Conservation (phyloP, 2,329 filamentous ascomycete genomes). For the Geosmithia putterillii region DNA sequence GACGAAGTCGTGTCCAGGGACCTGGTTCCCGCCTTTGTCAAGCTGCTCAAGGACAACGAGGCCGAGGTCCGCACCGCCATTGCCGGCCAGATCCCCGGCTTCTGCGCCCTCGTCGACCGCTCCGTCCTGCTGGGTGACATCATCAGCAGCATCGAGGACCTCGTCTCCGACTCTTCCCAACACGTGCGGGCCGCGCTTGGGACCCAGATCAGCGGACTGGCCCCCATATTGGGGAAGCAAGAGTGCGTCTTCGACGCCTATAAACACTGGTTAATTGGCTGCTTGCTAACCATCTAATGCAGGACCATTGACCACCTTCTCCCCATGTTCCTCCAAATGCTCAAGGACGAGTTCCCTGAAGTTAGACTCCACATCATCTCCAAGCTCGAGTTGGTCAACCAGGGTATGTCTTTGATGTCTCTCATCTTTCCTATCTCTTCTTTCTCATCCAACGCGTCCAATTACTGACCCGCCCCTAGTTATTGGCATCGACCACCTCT, state of each 20-base stretch:
- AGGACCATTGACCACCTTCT: conserved; percentile 93
- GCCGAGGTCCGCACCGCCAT: conserved; percentile 96
- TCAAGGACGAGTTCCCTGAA: conserved; percentile 98
- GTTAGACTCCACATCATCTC: conserved; percentile 98
- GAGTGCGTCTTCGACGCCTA: conserved; percentile 47
- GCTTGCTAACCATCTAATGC: background rate
- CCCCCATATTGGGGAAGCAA: conserved; percentile 94
- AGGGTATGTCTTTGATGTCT: conserved; percentile 46
- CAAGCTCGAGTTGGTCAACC: conserved; percentile 97
- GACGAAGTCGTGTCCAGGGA: conserved; percentile 92
- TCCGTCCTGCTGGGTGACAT: conserved; percentile 87
- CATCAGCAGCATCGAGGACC: conserved; percentile 90
- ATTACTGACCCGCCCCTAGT: conserved; percentile 39
- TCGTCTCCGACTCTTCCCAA: conserved; percentile 91
- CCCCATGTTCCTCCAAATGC: conserved; percentile 98
- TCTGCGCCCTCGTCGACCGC: conserved; percentile 81
- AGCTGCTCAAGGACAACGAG: conserved; percentile 94
- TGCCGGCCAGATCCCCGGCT: conserved; percentile 93
- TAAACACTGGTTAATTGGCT: background rate
- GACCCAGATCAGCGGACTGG: conserved; percentile 92
- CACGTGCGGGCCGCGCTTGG: conserved; percentile 92
- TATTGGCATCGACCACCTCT: conserved; percentile 93
- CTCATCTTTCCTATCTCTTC: background rate
- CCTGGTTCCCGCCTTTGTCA: conserved; percentile 92
- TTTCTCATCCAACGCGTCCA: background rate